A percentile compares a stretch with the other conserved stretches of the same genome.
Conservation (phyloP, 2,329 filamentous ascomycete genomes). For the Fusarium solani-melongenae region DNA sequence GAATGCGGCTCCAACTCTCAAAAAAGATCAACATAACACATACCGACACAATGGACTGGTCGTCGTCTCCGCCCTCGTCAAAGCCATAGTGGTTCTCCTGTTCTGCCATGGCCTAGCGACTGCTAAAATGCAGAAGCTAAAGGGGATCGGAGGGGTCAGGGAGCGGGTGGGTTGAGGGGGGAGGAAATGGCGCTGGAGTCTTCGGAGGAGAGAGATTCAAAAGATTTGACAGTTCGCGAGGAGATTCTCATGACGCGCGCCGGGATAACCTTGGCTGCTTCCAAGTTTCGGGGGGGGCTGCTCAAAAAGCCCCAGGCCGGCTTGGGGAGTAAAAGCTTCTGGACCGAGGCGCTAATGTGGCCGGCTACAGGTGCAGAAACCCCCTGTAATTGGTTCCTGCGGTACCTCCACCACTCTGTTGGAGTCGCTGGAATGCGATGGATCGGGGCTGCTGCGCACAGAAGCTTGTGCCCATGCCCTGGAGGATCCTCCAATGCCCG, state of each 20-base stretch:
- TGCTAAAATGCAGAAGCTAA: conserved; percentile 41
- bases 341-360: conserved; percentile 39
- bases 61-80: conserved; percentile 55
- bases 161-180: conserved; percentile 30
- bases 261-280: conserved; percentile 40
- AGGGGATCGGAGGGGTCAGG: conserved; percentile 18
- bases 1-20: conserved; percentile 9
- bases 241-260: conserved; percentile 45
- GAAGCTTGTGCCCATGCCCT: conserved; percentile 10
- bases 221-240: conserved; percentile 39
- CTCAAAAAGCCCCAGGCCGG: conserved; percentile 26
- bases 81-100: conserved; percentile 58
- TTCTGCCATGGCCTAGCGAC: conserved; percentile 54
- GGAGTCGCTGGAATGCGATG: conserved; percentile 31
- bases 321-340: conserved; percentile 18
- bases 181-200: conserved; percentile 17
- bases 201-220: conserved; percentile 30
- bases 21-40: conserved; percentile 38
- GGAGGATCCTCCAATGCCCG: neutral
- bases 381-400: conserved; percentile 37
- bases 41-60: conserved; percentile 60
- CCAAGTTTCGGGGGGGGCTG: conserved; percentile 18
- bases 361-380: conserved; percentile 18
- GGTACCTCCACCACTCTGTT: conserved; percentile 14
- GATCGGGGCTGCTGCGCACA: conserved; percentile 6